Evolutionary conservation across 108 stramenopile genomes (phyloP), one percentile per base, ranked within the genome.

Genomic region (Parietichytrium sp.): DNA sequence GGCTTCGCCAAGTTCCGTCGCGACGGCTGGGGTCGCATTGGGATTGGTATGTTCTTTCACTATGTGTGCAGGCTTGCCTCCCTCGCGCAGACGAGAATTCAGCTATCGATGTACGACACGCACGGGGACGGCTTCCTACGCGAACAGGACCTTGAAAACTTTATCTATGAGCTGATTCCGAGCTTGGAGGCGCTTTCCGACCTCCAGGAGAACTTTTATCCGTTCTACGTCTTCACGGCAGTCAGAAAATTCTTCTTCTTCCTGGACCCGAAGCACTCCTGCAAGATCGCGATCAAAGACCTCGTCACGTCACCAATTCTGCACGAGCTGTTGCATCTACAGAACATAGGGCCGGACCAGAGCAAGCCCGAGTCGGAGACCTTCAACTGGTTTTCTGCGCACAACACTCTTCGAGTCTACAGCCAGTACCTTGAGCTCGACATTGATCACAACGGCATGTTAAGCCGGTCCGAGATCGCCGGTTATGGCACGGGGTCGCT

Each of bases 141-240:
- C 27, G 86, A 87, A 47, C 84, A 84, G 33, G 86, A 88, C 83
- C 36, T 88, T 25, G 87, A 88, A 61, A 83, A 84, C 52, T 88
- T 87, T 48, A 78, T 88, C n/a, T 87, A 82, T 52, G 86, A 88
- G 47, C 83, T 86, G 36, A 88, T 88, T 6, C 84, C 86, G 26
- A 54, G 51, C 6, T 54, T 88, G 25, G 81, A 84, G 18, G 51
- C 83, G 27, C 84, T 88, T 6, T 47, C 30, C 12, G 51, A 36
- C 15, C 52, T 88, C 54, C 48, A 85, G 38, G 85, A 89, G 2
- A 82, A 54, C 49, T 90, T 90, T 51, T 38, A 52, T 54, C 85
- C 88, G 4, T 90, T 88, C 38, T 90, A 89, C 51, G 88, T 90
- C 26, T 90, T 88, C 81, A 88, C 88, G 4, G 89, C 88, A 0